These are phyloP conservation scores for Aspergillus cejpii DNA, from an alignment of 2,329 filamentous ascomycete genomes.

Conservation along the genomic window DNA sequence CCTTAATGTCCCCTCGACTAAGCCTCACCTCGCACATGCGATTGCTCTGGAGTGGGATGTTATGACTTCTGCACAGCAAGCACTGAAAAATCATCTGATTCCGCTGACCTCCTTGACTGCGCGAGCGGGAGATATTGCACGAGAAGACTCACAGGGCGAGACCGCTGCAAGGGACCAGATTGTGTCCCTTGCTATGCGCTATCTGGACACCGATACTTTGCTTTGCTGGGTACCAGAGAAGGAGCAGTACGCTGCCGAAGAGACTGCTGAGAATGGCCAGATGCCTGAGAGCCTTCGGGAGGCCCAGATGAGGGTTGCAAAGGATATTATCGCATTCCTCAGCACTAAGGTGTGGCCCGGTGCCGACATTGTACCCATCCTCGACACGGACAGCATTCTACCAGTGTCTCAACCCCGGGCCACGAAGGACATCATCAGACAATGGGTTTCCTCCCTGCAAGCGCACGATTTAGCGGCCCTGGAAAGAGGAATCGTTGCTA, in stretches of 20 bases:
- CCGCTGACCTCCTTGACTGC: slow-evolving; percentile 80
- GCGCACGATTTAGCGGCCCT: slow-evolving; percentile 79
- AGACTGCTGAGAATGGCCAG: slow-evolving; percentile 44
- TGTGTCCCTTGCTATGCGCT: slow-evolving; percentile 65
- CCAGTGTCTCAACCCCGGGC: slow-evolving; percentile 65
- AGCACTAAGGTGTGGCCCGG: slow-evolving; percentile 75
- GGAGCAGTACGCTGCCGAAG: slow-evolving; percentile 46
- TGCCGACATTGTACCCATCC: slow-evolving; percentile 67
- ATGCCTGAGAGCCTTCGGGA: slow-evolving; percentile 58
- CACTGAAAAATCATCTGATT: slow-evolving; percentile 77
- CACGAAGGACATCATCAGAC: slow-evolving; percentile 68
- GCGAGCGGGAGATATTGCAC: slow-evolving; percentile 72
- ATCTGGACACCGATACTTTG: slow-evolving; percentile 85
- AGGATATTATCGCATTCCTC: slow-evolving; percentile 65
- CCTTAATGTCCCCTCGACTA: slow-evolving; percentile 64
- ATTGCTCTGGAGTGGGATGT: slow-evolving; percentile 92
- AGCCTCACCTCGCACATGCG: slow-evolving; percentile 73
- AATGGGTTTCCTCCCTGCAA: slow-evolving; percentile 67
- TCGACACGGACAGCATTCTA: slow-evolving; percentile 70
- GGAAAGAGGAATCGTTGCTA: slow-evolving; percentile 74
- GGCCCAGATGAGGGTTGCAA: slow-evolving; percentile 62
- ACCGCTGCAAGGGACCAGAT: slow-evolving; percentile 57
- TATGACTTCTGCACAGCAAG: slow-evolving; percentile 73
- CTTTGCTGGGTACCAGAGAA: slow-evolving; percentile 75
- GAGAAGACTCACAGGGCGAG: slow-evolving; percentile 54